Conservation (phyloP, 225 moss, liverwort and hornwort species). For the Anthoceros angustus region DNA sequence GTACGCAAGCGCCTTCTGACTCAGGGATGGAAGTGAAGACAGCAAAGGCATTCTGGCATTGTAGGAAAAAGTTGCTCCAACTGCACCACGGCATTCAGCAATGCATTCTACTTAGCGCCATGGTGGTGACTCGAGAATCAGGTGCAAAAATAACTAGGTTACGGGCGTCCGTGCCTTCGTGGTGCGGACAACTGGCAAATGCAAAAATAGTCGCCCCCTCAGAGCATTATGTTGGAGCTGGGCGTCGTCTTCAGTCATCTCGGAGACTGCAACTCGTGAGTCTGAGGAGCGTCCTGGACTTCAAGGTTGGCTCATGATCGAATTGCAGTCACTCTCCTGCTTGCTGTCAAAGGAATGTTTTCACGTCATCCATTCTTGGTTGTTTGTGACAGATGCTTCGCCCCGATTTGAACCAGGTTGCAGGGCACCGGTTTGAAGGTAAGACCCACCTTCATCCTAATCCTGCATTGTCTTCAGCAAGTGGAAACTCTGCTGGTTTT, state of each 20-base stretch:
- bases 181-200: too few relatives aligned
- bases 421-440: slow-evolving; percentile 82
- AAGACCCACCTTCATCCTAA: neutral
- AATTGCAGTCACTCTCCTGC: neutral
- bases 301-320: neutral
- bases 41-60: neutral
- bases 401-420: slow-evolving; percentile 79
- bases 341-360: neutral
- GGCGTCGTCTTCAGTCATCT: too few relatives aligned
- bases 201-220: too few relatives aligned
- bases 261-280: too few relatives aligned
- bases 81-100: too few relatives aligned
- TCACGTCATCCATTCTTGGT: neutral
- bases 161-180: too few relatives aligned
- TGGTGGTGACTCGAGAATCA: too few relatives aligned
- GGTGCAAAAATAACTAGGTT: too few relatives aligned
- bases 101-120: too few relatives aligned
- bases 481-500: neutral
- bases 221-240: too few relatives aligned
- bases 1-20: neutral
- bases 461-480: neutral
- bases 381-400: slow-evolving; percentile 30
- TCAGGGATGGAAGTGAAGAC: slow-evolving; percentile 2
- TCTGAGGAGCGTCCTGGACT: neutral
- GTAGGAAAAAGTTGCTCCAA: neutral